Base-by-base conservation (phyloP, 495 filamentous ascomycete genomes). In the Darksidea phi region DNA sequence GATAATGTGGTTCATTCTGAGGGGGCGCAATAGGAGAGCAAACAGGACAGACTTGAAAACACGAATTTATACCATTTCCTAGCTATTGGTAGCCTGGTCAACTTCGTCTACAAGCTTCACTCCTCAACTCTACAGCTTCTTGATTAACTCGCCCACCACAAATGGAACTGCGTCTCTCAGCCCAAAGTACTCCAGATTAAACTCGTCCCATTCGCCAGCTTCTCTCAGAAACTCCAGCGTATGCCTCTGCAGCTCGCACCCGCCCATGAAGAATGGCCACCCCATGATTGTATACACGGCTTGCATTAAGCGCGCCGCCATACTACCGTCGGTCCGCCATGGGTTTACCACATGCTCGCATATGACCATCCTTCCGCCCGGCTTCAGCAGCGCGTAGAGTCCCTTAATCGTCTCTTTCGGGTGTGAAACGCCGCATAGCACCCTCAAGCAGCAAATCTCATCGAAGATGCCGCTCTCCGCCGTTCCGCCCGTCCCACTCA, bases 321-420 rank as follows among this genome's bases (percentile, higher is more conserved):
- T 13, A 15, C 54, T 59, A 0, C 73, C 72, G 28, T 60, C 56
- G 0, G 45, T 50, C 10, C 56, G 28, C 66, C 72, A 72, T 1
- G 68, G 63, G 54, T 74, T 76, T 12, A 38, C 56, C 3, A 75
- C 66, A 61, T 78, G 75, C 54, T 78, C 75, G 36, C 66, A 73
- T 6, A 78, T 67, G 21, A 78, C 48, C 67, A 77, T 66, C 38
- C 70, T 43, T 0, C 76, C 76, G 6, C 76, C 75, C 1, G 76
- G 76, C 57, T 76, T 76, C 48, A 78, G 47, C 17, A 72, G 54
- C 6, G 26, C 36, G 48, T 77, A 77, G 32, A 78, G 57, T 0
- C 50, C 60, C 17, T 61, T 51, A 6, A 73, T 46, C 13, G 72
- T 73, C 48, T 66, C 64, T 23, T 70, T 58, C 11, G 57, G 67